phyloP scores from a whole-genome alignment of 345 rosid species.

The Rhodomyrtus tomentosa region DNA sequence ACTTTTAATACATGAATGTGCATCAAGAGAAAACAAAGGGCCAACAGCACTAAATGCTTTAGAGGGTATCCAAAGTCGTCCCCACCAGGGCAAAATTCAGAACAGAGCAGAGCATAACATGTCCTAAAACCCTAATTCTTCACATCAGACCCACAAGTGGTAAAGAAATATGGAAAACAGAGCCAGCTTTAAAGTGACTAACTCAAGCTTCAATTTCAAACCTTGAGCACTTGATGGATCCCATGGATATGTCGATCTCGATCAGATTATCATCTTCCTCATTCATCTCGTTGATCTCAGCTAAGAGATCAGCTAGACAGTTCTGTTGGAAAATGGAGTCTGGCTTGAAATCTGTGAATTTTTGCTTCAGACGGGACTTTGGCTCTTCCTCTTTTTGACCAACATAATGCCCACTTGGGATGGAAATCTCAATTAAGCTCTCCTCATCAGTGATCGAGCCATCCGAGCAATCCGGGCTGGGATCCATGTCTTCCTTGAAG shows the following conservation, averaged over 20 bases:
- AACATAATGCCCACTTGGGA: slow-evolving; percentile 52
- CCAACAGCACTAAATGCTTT: not conserved
- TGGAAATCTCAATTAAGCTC: slow-evolving; percentile 59
- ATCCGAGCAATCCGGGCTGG: slow-evolving; percentile 26
- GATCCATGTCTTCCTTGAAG: slow-evolving; percentile 13
- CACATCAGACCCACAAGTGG: not conserved
- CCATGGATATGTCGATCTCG: slow-evolving; percentile 75
- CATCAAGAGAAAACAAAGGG: slow-evolving; percentile 1
- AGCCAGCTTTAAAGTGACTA: not conserved
- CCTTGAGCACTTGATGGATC: slow-evolving; percentile 70
- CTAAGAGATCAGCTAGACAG: slow-evolving; percentile 26
- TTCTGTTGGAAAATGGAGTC: slow-evolving; percentile 19
- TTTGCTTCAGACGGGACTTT: slow-evolving; percentile 12
- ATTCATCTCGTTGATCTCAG: slow-evolving; percentile 42
- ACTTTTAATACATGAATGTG: slow-evolving; percentile 15
- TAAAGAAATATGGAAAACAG: not conserved
- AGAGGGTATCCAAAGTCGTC: not conserved
- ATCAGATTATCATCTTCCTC: slow-evolving; percentile 72
- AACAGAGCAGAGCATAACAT: not conserved
- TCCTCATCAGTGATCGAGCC: slow-evolving; percentile 68
- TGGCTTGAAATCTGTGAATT: slow-evolving; percentile 14
- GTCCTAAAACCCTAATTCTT: not conserved
- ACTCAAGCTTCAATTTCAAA: slow-evolving; percentile 37
- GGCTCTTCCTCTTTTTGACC: slow-evolving; percentile 11
- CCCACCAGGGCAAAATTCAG: not conserved